phyloP scores from a whole-genome alignment of 2,329 filamentous ascomycete species.

The Tolypocladium nubicola region DNA sequence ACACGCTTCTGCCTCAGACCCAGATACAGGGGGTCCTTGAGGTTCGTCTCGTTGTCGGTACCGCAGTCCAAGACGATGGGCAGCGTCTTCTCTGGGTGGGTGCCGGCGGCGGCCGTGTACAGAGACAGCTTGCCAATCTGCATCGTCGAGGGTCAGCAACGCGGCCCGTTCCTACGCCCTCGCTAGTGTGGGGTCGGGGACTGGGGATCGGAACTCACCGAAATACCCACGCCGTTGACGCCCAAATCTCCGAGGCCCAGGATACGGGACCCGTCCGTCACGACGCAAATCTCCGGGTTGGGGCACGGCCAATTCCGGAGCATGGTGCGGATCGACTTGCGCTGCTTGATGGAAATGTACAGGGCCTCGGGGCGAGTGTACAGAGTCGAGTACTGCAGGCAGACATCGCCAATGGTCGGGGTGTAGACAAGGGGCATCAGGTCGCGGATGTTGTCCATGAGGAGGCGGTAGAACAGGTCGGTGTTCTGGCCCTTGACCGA shows the following conservation, averaged over 20 bases:
- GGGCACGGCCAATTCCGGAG: conserved; percentile 86
- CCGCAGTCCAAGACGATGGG: conserved; percentile 59
- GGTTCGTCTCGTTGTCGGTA: conserved; percentile 55
- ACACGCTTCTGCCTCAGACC: conserved; percentile 79
- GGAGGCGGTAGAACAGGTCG: conserved; percentile 73
- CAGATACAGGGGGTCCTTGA: conserved; percentile 70
- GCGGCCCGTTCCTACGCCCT: neutral
- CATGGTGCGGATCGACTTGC: conserved; percentile 79
- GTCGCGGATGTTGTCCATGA: conserved; percentile 67
- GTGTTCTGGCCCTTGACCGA: conserved; percentile 64
- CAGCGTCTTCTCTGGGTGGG: conserved; percentile 76
- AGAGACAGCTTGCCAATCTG: conserved; percentile 89
- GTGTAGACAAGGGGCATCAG: conserved; percentile 81
- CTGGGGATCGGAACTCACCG: conserved; percentile 41
- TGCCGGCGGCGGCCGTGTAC: conserved; percentile 92
- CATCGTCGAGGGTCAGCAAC: neutral
- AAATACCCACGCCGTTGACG: conserved; percentile 95
- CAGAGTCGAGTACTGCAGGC: conserved; percentile 88
- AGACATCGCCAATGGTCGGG: conserved; percentile 89
- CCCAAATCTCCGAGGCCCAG: conserved; percentile 90
- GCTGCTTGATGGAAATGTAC: conserved; percentile 93
- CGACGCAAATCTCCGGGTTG: conserved; percentile 88
- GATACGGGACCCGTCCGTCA: conserved; percentile 91
- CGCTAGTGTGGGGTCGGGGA: neutral
- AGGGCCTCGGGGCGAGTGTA: conserved; percentile 92